Percentiles rank a stretch among this genome's conserved stretches.
phyloP scores from a whole-genome alignment of 1,284 basidiomycete genomes.

The Apiotrichum veenhuisii region DNA sequence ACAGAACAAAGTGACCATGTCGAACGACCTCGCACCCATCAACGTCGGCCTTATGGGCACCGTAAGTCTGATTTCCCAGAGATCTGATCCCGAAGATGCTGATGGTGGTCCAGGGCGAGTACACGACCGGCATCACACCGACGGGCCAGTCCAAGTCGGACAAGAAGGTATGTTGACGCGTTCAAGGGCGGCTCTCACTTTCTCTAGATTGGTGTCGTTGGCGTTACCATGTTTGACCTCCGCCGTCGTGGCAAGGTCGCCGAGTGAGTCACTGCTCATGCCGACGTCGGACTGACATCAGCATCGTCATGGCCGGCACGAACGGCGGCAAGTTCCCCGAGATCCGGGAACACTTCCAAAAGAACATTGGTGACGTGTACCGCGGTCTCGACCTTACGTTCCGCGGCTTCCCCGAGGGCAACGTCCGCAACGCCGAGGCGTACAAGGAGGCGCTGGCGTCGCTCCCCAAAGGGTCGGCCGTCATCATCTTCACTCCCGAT shows the following conservation, averaged over 20 bases:
- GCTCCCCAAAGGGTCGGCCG: conserved; percentile 74
- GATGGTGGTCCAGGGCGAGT: conserved; percentile 55
- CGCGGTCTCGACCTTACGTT: conserved; percentile 73
- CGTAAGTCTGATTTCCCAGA: conserved; percentile 26
- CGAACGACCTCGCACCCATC: conserved; percentile 33
- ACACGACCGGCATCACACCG: conserved; percentile 89
- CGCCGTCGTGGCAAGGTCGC: conserved; percentile 74
- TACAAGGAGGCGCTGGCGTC: conserved; percentile 83
- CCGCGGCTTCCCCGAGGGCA: conserved; percentile 70
- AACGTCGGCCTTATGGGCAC: conserved; percentile 48
- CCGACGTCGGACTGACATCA: conserved; percentile 1
- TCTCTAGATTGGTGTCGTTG: conserved; percentile 68
- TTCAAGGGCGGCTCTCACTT: not conserved
- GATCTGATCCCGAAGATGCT: too few relatives aligned
- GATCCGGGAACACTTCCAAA: conserved; percentile 72
- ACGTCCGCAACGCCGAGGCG: conserved; percentile 68
- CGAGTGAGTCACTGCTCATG: conserved; percentile 28
- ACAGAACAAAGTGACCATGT: conserved; percentile 11
- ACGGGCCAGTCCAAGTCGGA: conserved; percentile 87
- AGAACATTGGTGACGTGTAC: conserved; percentile 79
- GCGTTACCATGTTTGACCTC: conserved; percentile 82
- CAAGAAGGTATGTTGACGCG: conserved; percentile 64
- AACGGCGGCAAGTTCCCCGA: conserved; percentile 62
- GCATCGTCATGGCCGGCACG: conserved; percentile 49
- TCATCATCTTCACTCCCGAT: conserved; percentile 60